These are phyloP conservation scores for Cercospora zeina DNA, from an alignment of 2,329 filamentous ascomycete genomes.

Conservation along the genomic window DNA sequence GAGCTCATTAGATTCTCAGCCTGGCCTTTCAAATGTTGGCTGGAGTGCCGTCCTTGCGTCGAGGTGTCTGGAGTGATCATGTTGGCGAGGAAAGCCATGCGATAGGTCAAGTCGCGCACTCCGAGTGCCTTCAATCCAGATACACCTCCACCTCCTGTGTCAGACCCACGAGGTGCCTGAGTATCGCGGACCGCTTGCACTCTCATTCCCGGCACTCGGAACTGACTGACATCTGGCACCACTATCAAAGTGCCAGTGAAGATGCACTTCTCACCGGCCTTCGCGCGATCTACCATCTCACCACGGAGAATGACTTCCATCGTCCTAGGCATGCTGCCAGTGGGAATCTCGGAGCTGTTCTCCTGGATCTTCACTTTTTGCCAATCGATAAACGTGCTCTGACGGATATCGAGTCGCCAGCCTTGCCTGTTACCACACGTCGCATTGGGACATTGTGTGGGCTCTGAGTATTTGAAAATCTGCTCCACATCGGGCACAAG, in stretches of 20 bases:
- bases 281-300: conserved; percentile 95
- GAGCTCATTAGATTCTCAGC: conserved; percentile 82
- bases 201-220: conserved; percentile 81
- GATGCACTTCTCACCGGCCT: conserved; percentile 96
- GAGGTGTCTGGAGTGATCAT: conserved; percentile 92
- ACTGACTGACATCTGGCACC: conserved; percentile 92
- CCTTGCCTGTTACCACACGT: conserved; percentile 84
- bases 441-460: conserved; percentile 87
- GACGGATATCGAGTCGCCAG: conserved; percentile 96
- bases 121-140: conserved; percentile 87
- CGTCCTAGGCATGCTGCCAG: conserved; percentile 95
- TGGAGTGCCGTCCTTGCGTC: conserved; percentile 69
- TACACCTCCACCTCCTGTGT: conserved; percentile 81
- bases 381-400: conserved; percentile 98
- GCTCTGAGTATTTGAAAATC: conserved; percentile 95
- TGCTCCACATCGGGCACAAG: conserved; percentile 91
- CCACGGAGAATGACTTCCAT: conserved; percentile 96
- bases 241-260: conserved; percentile 96
- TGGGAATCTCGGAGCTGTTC: conserved; percentile 97
- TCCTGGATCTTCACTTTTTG: conserved; percentile 98
- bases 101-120: conserved; percentile 92
- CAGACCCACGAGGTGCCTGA: conserved; percentile 65
- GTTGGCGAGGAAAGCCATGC: conserved; percentile 92
- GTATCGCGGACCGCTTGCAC: conserved; percentile 84
- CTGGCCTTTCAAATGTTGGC: conserved; percentile 68